Percentiles rank a stretch among this genome's conserved stretches.
Conservation (phyloP, 2,329 filamentous ascomycete species). For the Penicillium sp. region DNA sequence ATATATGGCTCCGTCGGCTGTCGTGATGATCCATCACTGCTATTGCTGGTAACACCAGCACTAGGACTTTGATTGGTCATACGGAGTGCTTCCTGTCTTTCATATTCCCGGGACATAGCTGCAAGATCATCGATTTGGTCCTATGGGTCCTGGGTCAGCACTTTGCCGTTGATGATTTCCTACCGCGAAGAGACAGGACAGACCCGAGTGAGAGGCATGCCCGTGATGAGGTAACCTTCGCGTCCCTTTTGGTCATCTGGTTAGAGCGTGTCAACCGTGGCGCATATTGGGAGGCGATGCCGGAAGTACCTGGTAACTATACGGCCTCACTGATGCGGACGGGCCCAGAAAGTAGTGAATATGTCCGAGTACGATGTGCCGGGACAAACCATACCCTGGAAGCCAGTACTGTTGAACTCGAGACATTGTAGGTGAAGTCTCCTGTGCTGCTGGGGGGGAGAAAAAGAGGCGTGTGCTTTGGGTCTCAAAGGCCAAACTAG, state of each 20-base stretch:
- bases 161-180: slow-evolving; percentile 1
- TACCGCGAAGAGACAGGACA: slow-evolving; percentile 14
- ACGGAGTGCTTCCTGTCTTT: slow-evolving; percentile 49
- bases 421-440: slow-evolving; percentile 31
- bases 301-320: slow-evolving; percentile 48
- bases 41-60: neutral
- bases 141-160: slow-evolving; percentile 31
- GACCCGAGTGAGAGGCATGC: slow-evolving; percentile 50
- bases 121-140: slow-evolving; percentile 54
- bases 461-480: neutral
- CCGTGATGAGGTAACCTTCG: slow-evolving; percentile 52
- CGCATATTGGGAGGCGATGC: slow-evolving; percentile 2
- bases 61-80: slow-evolving; percentile 39
- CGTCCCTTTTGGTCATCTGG: slow-evolving; percentile 42
- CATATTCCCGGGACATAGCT: slow-evolving; percentile 51
- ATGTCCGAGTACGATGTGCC: slow-evolving; percentile 52
- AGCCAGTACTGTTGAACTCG: slow-evolving; percentile 51
- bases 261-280: slow-evolving; percentile 26
- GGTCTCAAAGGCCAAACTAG: neutral
- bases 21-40: slow-evolving; percentile 4
- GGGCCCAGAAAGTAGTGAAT: slow-evolving; percentile 54
- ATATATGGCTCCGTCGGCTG: slow-evolving; percentile 42
- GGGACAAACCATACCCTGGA: slow-evolving; percentile 52
- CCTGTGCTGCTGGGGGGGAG: neutral
- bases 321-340: slow-evolving; percentile 50